phyloP scores from a whole-genome alignment of 106 monocot genomes.

The Dendrobium officinale region DNA sequence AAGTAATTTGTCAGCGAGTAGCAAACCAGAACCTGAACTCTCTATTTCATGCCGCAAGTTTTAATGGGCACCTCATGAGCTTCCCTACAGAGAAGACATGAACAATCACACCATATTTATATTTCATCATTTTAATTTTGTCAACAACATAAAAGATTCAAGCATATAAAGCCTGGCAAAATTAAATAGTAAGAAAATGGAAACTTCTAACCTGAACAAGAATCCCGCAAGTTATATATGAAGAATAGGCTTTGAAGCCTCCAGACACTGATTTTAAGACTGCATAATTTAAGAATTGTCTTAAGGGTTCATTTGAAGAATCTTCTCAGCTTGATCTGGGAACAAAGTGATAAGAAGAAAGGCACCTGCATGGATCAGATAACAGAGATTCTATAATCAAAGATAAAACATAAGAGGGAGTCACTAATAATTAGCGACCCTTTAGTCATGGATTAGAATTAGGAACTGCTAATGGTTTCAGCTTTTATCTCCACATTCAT shows the following conservation, averaged over 20 bases:
- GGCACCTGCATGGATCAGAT: conserved; percentile 51
- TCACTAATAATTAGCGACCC: not conserved
- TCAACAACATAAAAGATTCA: not conserved
- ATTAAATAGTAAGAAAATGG: not conserved
- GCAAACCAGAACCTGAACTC: too few species aligned
- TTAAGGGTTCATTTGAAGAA: conserved; percentile 45
- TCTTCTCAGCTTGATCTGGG: conserved; percentile 91
- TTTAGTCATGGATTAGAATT: not conserved
- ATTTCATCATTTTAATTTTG: not conserved
- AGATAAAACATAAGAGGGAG: not conserved
- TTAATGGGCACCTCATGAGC: too few species aligned
- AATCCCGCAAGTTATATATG: not conserved
- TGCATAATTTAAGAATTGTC: conserved; percentile 13
- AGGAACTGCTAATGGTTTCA: too few species aligned
- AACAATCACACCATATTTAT: too few species aligned
- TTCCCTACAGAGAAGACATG: too few species aligned
- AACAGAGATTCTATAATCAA: not conserved
- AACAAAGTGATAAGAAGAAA: conserved; percentile 87
- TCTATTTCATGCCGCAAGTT: too few species aligned
- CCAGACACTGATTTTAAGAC: not conserved
- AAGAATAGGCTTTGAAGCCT: too few species aligned
- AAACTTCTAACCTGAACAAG: not conserved
- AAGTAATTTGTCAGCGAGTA: too few species aligned
- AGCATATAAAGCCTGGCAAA: not conserved
- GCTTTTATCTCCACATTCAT: too few species aligned